phyloP scores from a whole-genome alignment of 2,329 filamentous ascomycete species.

The Ascochyta rabiei region DNA sequence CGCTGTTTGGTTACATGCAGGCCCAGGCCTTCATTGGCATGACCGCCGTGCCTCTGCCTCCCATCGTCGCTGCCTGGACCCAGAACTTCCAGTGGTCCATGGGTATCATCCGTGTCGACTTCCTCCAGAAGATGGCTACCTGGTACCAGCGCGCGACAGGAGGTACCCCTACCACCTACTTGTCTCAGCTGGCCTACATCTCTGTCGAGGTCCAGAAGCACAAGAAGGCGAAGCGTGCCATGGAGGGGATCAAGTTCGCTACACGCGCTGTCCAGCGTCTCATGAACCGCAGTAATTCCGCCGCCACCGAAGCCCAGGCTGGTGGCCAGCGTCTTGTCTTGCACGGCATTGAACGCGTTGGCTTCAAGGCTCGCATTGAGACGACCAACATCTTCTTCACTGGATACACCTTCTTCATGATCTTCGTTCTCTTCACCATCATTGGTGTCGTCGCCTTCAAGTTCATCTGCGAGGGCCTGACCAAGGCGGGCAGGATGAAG shows the following conservation, averaged over 20 bases:
- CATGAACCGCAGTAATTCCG: constrained; percentile 56
- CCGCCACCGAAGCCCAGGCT: constrained; percentile 42
- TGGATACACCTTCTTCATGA: constrained; percentile 83
- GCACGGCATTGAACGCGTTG: constrained; percentile 85
- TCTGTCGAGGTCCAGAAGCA: constrained; percentile 89
- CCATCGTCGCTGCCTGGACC: constrained; percentile 90
- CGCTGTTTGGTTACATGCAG: constrained; percentile 95
- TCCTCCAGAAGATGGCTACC: constrained; percentile 85
- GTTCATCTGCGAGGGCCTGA: constrained; percentile 75
- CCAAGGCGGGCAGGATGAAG: constrained; percentile 78
- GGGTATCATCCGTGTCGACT: constrained; percentile 88
- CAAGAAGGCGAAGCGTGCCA: constrained; percentile 55
- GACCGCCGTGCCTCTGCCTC: constrained; percentile 79
- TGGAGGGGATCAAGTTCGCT: constrained; percentile 25
- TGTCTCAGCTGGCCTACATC: constrained; percentile 73
- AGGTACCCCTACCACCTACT: constrained; percentile 78
- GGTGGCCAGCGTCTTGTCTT: constrained; percentile 58
- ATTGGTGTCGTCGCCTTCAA: constrained; percentile 80
- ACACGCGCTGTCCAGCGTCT: constrained; percentile 38
- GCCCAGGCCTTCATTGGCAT: constrained; percentile 90
- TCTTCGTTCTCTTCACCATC: constrained; percentile 78
- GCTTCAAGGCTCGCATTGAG: constrained; percentile 84
- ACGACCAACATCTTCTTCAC: constrained; percentile 93
- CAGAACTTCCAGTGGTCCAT: constrained; percentile 99
- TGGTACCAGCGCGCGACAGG: constrained; percentile 97